Evolutionary conservation across 2,329 filamentous ascomycete genomes (phyloP).

Genomic region (Apiospora koreana): DNA sequence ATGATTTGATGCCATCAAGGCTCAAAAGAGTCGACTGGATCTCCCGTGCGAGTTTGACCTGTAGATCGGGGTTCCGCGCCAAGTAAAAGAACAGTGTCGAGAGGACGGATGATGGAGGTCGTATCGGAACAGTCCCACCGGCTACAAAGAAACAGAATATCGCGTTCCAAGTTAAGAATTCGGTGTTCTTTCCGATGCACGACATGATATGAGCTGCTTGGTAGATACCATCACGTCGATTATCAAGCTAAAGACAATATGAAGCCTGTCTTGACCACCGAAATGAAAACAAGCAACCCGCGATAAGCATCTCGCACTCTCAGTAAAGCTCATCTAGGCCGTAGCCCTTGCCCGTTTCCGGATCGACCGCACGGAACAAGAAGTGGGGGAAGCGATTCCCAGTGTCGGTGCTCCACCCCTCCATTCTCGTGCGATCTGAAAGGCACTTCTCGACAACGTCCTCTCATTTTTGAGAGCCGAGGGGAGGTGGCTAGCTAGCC

Average conservation of each 20-base stretch:
- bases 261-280: neutral
- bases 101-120: conserved; percentile 15
- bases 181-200: neutral
- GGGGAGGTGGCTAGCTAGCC: conserved; percentile 20
- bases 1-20: neutral
- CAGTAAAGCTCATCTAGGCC: conserved; percentile 23
- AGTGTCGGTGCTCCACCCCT: conserved; percentile 16
- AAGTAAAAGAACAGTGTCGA: conserved; percentile 14
- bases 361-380: conserved; percentile 23
- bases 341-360: conserved; percentile 27
- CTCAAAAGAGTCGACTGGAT: neutral
- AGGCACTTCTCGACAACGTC: conserved; percentile 23
- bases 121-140: no score
- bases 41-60: conserved; percentile 11
- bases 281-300: no score
- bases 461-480: conserved; percentile 22
- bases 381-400: conserved; percentile 25
- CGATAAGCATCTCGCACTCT: conserved; percentile 23
- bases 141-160: no score
- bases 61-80: neutral
- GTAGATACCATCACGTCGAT: neutral
- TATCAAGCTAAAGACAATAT: neutral
- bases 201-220: neutral
- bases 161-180: neutral
- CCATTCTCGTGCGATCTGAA: conserved; percentile 17